These are phyloP conservation scores for Fonsecaea nubica DNA, from an alignment of 2,329 filamentous ascomycete genomes.

Conservation along the genomic window DNA sequence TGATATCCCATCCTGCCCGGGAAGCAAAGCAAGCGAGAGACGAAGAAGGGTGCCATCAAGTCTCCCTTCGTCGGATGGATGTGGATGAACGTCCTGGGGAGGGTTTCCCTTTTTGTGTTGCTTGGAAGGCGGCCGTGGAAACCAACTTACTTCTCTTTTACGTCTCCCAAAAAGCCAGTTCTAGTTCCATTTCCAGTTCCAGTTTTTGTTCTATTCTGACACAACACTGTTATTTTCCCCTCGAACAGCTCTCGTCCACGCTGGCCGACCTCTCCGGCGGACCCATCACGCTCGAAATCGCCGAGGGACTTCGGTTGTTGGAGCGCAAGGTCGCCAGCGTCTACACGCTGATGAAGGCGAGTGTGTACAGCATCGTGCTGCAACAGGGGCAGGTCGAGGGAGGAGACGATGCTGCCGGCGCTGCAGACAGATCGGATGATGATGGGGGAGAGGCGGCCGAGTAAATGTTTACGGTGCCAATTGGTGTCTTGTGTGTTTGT, in stretches of 20 bases:
- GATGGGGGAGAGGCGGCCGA: constrained; percentile 2
- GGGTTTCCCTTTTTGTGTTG: no score
- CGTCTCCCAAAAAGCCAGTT: no score
- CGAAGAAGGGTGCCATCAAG: no score
- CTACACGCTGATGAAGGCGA: constrained; percentile 95
- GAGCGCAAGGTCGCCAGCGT: constrained; percentile 95
- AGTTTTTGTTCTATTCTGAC: no score
- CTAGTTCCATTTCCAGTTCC: no score
- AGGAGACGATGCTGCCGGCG: constrained; percentile 16
- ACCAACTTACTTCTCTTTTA: no score
- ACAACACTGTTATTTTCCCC: not conserved
- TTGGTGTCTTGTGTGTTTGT: not conserved
- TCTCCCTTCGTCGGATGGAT: no score
- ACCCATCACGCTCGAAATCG: constrained; percentile 76
- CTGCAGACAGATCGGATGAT: constrained; percentile 13
- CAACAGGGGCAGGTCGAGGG: constrained; percentile 86
- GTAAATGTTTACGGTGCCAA: not conserved
- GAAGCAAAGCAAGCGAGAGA: no score
- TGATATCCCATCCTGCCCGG: no score
- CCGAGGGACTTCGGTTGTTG: constrained; percentile 83
- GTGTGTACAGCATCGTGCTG: constrained; percentile 97
- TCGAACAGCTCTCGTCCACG: constrained; percentile 62
- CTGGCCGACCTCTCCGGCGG: constrained; percentile 70
- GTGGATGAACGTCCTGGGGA: no score
- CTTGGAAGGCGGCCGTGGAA: no score